Percentiles rank a stretch among this genome's conserved stretches.
Evolutionary conservation across 768 basidiomycete genomes (phyloP).

Genomic region (Lactarius pseudohatsudake): DNA sequence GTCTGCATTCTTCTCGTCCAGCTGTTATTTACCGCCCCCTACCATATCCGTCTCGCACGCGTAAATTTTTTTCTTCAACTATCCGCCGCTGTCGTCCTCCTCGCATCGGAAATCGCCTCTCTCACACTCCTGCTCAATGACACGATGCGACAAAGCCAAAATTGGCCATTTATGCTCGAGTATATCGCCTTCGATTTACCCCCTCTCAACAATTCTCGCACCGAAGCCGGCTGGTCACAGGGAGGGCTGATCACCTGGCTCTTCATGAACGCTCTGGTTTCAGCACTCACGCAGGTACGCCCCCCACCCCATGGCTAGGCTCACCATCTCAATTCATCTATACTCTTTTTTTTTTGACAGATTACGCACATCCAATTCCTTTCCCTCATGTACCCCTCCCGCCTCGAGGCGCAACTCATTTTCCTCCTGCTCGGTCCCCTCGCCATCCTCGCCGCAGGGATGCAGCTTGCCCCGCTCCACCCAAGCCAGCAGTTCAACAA

Average conservation of each 20-base stretch:
- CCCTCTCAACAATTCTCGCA: slow-evolving; percentile 41
- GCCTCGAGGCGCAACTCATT: slow-evolving; percentile 83
- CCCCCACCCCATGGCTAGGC: not conserved
- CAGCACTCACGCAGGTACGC: slow-evolving; percentile 80
- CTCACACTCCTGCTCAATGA: slow-evolving; percentile 70
- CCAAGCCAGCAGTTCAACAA: slow-evolving; percentile 31
- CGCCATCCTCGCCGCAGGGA: slow-evolving; percentile 77
- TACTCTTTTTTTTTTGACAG: slow-evolving; percentile 41
- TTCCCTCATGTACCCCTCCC: slow-evolving; percentile 90
- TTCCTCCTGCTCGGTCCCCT: slow-evolving; percentile 85
- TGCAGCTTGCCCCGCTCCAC: slow-evolving; percentile 79
- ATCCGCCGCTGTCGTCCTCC: slow-evolving; percentile 75
- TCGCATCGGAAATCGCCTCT: slow-evolving; percentile 75
- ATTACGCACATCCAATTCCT: slow-evolving; percentile 98
- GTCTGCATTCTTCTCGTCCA: slow-evolving; percentile 85
- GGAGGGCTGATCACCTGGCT: slow-evolving; percentile 77
- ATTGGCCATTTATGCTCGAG: slow-evolving; percentile 95
- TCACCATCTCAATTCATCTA: not conserved
- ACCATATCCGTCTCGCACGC: slow-evolving; percentile 91
- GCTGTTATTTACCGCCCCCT: slow-evolving; percentile 91
- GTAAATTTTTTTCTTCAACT: slow-evolving; percentile 91
- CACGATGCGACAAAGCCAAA: slow-evolving; percentile 58
- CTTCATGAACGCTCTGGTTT: slow-evolving; percentile 82
- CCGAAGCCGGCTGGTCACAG: slow-evolving; percentile 52
- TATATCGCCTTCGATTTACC: slow-evolving; percentile 85